Conservation (phyloP, 2,329 filamentous ascomycete species). For the Cladorrhinum sp. region DNA sequence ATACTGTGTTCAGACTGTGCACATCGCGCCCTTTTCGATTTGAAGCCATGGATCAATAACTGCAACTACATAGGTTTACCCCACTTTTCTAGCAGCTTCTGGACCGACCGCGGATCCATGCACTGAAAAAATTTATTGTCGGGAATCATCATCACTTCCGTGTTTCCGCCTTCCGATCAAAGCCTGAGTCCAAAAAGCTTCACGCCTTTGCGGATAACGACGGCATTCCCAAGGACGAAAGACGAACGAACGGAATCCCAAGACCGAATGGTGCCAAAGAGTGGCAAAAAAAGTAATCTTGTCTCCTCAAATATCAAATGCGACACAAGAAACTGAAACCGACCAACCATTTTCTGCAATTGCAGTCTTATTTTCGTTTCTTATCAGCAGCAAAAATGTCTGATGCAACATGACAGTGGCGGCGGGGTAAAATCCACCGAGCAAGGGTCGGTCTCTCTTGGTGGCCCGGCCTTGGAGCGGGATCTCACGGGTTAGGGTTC, state of each 20-base stretch:
- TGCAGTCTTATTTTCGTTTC: background rate
- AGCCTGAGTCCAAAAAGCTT: background rate
- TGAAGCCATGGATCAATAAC: background rate
- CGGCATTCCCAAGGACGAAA: background rate
- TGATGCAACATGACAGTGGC: background rate
- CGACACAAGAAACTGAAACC: background rate
- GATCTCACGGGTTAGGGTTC: conserved; percentile 5
- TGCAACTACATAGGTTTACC: background rate
- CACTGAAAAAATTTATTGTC: background rate
- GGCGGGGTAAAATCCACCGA: background rate
- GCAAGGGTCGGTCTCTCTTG: background rate
- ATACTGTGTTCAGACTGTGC: background rate
- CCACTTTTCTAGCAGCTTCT: background rate
- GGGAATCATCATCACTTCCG: too few species aligned
- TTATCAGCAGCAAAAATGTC: background rate
- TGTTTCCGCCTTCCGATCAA: background rate
- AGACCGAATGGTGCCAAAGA: background rate
- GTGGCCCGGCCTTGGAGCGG: too few species aligned
- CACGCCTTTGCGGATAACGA: conserved; percentile 1
- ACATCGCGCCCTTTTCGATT: background rate
- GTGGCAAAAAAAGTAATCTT: conserved; percentile 3
- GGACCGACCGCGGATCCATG: background rate
- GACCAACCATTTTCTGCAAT: background rate
- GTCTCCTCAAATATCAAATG: background rate
- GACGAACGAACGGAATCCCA: background rate